Base-by-base conservation (phyloP, 139 green algal species). In the Tetraselmis striata region DNA sequence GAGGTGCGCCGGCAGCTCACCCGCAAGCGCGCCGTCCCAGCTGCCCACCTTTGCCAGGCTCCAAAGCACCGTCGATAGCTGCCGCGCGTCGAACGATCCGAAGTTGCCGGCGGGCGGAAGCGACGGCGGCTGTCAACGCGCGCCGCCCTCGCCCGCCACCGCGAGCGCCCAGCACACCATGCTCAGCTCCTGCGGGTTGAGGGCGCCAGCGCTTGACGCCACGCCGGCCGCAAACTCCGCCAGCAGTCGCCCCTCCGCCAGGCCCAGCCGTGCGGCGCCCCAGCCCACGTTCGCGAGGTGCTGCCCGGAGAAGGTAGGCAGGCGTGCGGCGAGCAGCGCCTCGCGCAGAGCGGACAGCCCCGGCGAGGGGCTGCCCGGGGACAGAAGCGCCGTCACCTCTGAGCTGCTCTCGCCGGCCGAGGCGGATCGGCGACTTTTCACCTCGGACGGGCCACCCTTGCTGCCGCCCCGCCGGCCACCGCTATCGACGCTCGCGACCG, bases 271-370 rank as follows among this genome's bases (percentile, higher is more conserved):
- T 2, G 74, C 22, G 23, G 26, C 74, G 2, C 74, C 25, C 74
- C 74, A 77, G 5, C 11, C 23, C 74, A 29, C 74, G 74, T 77
- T 77, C 26, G 74, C 74, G 74, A 77, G 74, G n/a, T 77, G 74
- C n/a, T 77, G 74, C 26, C 74, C n/a, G 23, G 2, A 30, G 26
- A 29, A 77, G 23, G 23, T 28, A 2, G 74, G 25, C 74, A 77
- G 5, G 11, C 45, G 11, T 18, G 45, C 74, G 26, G 23, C 74
- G 2, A 77, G 74, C 74, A 67, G 18, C 18, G 5, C 11, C 45
- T 5, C 45, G 11, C 18, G 5, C 45, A 67, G 18, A 5, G 45
- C 45, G 11, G 18, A 18, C 45, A 67, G 18, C 5, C 45, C 45
- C 45, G 45, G 5, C 45, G 45, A 67, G 45, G 45, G 18, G 45